phyloP scores from a whole-genome alignment of 345 rosid species.

The Linum trigynum region DNA sequence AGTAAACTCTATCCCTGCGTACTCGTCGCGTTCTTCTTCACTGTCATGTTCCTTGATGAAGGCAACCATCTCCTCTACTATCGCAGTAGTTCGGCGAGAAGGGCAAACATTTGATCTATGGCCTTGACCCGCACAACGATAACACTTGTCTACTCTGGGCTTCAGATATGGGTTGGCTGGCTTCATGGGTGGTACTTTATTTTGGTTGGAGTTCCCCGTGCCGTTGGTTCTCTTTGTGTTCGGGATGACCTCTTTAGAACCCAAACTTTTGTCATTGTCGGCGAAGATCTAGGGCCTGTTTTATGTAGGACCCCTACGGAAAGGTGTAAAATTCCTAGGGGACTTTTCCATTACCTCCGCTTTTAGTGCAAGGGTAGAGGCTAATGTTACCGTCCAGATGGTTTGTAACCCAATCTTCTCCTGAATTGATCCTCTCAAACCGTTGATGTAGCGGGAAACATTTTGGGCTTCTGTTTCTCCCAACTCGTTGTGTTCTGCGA shows the following conservation, averaged over 20 bases:
- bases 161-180: not conserved
- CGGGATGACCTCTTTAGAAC: too few species aligned
- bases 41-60: too few species aligned
- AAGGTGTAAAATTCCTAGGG: not conserved
- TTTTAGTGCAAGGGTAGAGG: not conserved
- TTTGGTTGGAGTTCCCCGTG: too few species aligned
- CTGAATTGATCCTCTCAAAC: too few species aligned
- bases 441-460: too few species aligned
- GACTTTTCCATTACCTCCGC: not conserved
- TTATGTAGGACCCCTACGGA: not conserved
- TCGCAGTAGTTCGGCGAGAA: not conserved
- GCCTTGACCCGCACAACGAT: not conserved
- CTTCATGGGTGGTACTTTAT: too few species aligned
- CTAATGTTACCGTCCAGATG: not conserved
- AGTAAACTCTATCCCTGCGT: not conserved
- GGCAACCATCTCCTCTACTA: not conserved
- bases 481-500: too few species aligned
- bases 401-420: too few species aligned
- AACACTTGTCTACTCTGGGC: not conserved
- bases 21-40: not conserved
- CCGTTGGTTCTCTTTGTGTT: too few species aligned
- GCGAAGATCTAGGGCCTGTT: not conserved
- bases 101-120: not conserved
- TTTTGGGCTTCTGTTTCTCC: too few species aligned
- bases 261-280: not conserved